phyloP scores from a whole-genome alignment of 202 grass and related monocot species.

The Thinopyrum obtusiflorum region DNA sequence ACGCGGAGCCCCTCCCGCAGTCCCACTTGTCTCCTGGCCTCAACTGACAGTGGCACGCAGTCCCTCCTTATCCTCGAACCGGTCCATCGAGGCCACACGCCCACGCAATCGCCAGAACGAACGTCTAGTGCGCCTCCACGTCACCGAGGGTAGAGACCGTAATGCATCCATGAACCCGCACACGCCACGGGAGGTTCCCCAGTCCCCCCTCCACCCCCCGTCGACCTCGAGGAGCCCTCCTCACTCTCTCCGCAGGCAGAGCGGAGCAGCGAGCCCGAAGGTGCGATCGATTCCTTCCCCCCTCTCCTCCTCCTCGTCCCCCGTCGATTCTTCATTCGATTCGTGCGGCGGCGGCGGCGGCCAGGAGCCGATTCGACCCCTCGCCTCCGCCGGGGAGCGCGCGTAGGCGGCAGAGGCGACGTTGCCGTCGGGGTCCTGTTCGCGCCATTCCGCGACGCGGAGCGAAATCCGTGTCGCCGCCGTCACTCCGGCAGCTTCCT shows the following conservation, averaged over 20 bases:
- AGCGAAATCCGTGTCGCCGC: background rate
- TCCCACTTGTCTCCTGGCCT: background rate
- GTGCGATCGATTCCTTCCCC: background rate
- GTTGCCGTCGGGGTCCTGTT: background rate
- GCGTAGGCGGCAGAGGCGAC: background rate
- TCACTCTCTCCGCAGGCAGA: background rate
- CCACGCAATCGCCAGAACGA: background rate
- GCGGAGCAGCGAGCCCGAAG: constrained; percentile 26
- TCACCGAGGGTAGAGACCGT: background rate
- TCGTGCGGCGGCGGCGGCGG: background rate
- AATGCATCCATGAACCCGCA: background rate
- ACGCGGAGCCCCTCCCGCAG: background rate
- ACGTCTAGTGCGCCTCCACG: background rate
- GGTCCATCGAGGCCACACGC: background rate
- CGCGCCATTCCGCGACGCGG: background rate
- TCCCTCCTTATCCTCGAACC: background rate
- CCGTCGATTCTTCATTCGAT: background rate
- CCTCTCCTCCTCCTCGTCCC: background rate
- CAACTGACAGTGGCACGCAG: background rate
- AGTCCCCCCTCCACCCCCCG: background rate
- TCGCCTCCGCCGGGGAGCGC: background rate
- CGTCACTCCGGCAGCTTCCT: background rate
- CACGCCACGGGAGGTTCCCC: background rate
- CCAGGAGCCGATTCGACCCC: background rate
- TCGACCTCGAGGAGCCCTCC: background rate